phyloP scores from a whole-genome alignment of 352 stramenopile species.

The Pythium chondricola region DNA sequence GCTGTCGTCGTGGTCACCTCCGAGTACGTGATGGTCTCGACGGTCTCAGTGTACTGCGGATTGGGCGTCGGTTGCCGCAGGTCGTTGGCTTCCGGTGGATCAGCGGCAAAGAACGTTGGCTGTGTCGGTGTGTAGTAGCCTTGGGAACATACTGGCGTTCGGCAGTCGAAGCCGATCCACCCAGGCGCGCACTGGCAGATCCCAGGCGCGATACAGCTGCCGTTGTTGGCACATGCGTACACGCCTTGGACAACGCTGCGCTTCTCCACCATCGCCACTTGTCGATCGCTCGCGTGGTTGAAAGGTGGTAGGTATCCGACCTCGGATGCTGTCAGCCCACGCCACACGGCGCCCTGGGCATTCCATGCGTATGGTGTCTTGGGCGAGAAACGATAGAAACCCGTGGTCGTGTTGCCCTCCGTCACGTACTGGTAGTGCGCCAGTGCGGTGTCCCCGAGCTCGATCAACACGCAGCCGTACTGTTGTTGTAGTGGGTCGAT shows the following conservation, averaged over 20 bases:
- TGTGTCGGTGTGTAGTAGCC: constrained; percentile 89
- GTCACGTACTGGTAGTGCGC: constrained; percentile 88
- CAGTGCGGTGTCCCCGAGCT: constrained; percentile 74
- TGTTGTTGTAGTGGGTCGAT: constrained; percentile 11
- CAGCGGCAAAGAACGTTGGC: constrained; percentile 63
- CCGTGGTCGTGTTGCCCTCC: constrained; percentile 63
- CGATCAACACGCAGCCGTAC: constrained; percentile 68
- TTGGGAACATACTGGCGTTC: constrained; percentile 90
- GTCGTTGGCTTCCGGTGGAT: constrained; percentile 39
- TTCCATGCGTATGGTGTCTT: constrained; percentile 81
- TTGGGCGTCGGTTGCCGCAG: constrained; percentile 54
- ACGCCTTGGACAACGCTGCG: constrained; percentile 85
- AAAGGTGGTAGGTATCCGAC: constrained; percentile 59
- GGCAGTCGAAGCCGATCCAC: constrained; percentile 96
- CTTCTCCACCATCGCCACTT: constrained; percentile 89
- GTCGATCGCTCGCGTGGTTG: constrained; percentile 57
- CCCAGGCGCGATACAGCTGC: constrained; percentile 86
- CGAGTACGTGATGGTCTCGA: constrained; percentile 57
- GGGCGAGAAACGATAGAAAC: constrained; percentile 80
- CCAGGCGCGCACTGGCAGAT: constrained; percentile 88
- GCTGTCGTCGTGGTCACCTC: constrained; percentile 25
- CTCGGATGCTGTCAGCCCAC: constrained; percentile 36
- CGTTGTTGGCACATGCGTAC: constrained; percentile 94
- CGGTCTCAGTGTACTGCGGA: constrained; percentile 40
- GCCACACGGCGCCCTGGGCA: constrained; percentile 58